phyloP scores from a whole-genome alignment of 176 grass and related monocot species.

The Oryza officinalis region DNA sequence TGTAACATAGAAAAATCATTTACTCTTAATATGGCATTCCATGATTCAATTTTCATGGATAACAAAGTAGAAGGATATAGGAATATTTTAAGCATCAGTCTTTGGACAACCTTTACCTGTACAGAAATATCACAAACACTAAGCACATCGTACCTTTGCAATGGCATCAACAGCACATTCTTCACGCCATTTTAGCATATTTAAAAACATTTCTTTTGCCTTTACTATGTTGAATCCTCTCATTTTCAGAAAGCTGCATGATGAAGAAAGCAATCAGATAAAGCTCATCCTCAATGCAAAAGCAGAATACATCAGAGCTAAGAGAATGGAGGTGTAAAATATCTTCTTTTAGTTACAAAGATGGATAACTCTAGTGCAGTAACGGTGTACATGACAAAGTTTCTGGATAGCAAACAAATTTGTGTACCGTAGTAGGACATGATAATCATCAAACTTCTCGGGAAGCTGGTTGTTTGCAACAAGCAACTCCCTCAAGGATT shows the following conservation, averaged over 20 bases:
- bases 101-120: conserved; percentile 7
- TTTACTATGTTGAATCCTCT: conserved; percentile 69
- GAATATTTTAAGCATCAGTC: neutral
- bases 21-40: neutral
- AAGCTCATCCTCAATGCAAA: conserved; percentile 14
- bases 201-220: conserved; percentile 86
- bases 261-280: conserved; percentile 19
- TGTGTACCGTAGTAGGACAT: conserved; percentile 81
- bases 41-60: conserved; percentile 19
- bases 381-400: conserved; percentile 15
- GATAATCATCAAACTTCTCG: conserved; percentile 83
- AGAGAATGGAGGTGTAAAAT: conserved; percentile 15
- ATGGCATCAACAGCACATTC: conserved; percentile 70
- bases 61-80: neutral
- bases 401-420: conserved; percentile 12
- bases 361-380: neutral
- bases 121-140: conserved; percentile 21
- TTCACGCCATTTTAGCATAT: conserved; percentile 98
- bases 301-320: conserved; percentile 8
- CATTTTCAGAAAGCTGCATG: conserved; percentile 85
- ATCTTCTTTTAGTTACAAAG: conserved; percentile 1
- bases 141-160: conserved; percentile 57
- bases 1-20: conserved; percentile 35
- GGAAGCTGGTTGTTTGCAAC: conserved; percentile 65
- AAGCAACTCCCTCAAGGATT: conserved; percentile 66